phyloP scores from a whole-genome alignment of 2,329 filamentous ascomycete species.

The Pezicula radicicola region DNA sequence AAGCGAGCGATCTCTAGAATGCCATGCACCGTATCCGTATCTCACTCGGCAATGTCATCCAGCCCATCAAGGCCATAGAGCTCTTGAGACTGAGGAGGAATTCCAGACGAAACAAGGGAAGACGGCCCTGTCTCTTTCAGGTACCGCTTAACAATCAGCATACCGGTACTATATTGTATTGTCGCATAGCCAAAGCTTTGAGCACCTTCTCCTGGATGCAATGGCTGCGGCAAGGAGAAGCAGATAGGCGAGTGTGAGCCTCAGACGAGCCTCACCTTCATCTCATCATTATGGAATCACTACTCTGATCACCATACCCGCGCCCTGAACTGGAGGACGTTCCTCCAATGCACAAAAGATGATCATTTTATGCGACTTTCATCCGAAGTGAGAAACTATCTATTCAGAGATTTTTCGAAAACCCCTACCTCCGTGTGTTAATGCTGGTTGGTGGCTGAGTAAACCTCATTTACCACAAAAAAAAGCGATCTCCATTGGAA shows the following conservation, averaged over 20 bases:
- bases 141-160: too few relatives aligned
- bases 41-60: too few relatives aligned
- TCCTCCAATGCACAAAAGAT: not conserved
- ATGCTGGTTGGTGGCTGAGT: not conserved
- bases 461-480: not conserved
- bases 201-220: not conserved
- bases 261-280: not conserved
- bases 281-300: not conserved
- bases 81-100: not conserved
- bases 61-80: too few relatives aligned
- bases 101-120: slow-evolving; percentile 1
- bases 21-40: not conserved
- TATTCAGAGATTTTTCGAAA: not conserved
- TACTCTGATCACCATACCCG: not conserved
- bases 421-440: too few relatives aligned
- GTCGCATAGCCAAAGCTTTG: not conserved
- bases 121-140: not conserved
- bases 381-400: not conserved
- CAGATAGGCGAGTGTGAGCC: not conserved
- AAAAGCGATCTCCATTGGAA: too few relatives aligned
- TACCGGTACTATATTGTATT: not conserved
- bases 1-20: not conserved
- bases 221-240: not conserved
- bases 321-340: too few relatives aligned
- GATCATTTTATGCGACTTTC: not conserved